These are phyloP conservation scores for Lactarius psammicola DNA, from an alignment of 768 basidiomycete genomes.

Conservation along the genomic window DNA sequence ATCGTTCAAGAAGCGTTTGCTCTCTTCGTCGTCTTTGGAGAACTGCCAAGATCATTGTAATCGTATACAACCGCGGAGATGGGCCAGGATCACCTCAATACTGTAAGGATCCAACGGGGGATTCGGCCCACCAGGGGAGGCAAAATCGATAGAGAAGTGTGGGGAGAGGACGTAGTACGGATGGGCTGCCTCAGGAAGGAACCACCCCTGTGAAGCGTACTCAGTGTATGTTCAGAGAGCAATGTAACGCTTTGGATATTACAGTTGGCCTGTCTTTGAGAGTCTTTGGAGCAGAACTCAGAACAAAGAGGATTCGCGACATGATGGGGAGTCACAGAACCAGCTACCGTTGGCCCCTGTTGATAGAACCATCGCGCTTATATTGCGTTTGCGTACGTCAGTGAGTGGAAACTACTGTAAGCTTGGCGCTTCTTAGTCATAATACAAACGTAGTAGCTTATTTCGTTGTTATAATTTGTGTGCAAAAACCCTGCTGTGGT, in stretches of 20 bases:
- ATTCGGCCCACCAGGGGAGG: conserved; percentile 52
- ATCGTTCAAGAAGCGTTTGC: conserved; percentile 59
- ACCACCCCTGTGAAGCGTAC: conserved; percentile 58
- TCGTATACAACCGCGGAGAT: neutral
- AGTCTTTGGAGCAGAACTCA: conserved; percentile 62
- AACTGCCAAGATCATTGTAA: conserved; percentile 35
- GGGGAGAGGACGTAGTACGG: conserved; percentile 39
- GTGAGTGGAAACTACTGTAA: too few species aligned
- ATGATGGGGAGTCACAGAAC: conserved; percentile 7
- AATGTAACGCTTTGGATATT: conserved; percentile 25
- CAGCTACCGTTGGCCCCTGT: too few species aligned
- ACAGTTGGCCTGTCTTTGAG: conserved; percentile 53
- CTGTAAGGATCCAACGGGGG: conserved; percentile 65
- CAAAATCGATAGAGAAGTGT: conserved; percentile 45
- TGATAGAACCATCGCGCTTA: too few species aligned
- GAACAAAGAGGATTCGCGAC: conserved; percentile 61
- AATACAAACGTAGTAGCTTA: too few species aligned
- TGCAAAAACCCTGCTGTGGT: too few species aligned
- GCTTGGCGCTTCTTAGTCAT: too few species aligned
- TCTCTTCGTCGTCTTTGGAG: conserved; percentile 52
- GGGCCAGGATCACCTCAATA: conserved; percentile 42
- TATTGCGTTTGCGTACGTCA: neutral
- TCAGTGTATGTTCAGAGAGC: conserved; percentile 1
- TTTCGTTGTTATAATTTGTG: too few species aligned
- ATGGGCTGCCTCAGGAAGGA: conserved; percentile 58